Percentiles rank a stretch among this genome's conserved stretches.
Evolutionary conservation across 768 basidiomycete species (phyloP).

Genomic region (Russula olivacea): DNA sequence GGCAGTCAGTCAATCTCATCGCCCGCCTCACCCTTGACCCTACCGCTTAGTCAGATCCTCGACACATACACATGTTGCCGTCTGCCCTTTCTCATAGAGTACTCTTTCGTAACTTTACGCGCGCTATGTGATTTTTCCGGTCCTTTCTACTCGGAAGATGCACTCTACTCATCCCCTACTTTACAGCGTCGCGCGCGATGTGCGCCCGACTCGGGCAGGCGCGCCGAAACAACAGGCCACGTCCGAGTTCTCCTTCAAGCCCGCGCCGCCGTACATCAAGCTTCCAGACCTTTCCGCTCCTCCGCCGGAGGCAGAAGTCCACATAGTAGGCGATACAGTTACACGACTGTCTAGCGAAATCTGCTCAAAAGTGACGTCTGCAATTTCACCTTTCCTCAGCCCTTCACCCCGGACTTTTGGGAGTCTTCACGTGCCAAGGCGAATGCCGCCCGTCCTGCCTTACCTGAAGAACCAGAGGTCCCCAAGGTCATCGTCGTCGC

Average conservation of each 20-base stretch:
- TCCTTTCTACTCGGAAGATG: neutral
- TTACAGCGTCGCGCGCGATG: neutral
- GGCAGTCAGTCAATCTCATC: too few relatives aligned
- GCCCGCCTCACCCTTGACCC: neutral
- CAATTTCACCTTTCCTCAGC: constrained; percentile 34
- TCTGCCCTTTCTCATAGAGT: neutral
- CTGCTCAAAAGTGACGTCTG: constrained; percentile 12
- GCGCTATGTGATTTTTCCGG: neutral
- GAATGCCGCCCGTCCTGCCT: constrained; percentile 22
- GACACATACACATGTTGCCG: neutral
- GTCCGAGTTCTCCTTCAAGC: constrained; percentile 3
- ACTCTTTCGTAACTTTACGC: neutral
- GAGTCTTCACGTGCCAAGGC: constrained; percentile 40
- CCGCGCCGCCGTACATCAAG: constrained; percentile 39
- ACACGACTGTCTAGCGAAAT: constrained; percentile 9
- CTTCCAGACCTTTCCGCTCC: constrained; percentile 52
- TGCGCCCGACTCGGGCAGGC: too few relatives aligned
- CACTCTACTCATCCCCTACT: neutral
- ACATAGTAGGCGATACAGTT: constrained; percentile 47
- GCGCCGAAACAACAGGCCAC: constrained; percentile 22
- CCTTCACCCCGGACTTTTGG: constrained; percentile 56
- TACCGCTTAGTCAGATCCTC: too few relatives aligned
- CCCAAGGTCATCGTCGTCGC: constrained; percentile 51
- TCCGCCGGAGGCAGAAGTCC: constrained; percentile 40
- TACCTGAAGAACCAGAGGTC: constrained; percentile 27